Conservation (phyloP, 1,284 basidiomycete species). For the Rhodotorula sp. region DNA sequence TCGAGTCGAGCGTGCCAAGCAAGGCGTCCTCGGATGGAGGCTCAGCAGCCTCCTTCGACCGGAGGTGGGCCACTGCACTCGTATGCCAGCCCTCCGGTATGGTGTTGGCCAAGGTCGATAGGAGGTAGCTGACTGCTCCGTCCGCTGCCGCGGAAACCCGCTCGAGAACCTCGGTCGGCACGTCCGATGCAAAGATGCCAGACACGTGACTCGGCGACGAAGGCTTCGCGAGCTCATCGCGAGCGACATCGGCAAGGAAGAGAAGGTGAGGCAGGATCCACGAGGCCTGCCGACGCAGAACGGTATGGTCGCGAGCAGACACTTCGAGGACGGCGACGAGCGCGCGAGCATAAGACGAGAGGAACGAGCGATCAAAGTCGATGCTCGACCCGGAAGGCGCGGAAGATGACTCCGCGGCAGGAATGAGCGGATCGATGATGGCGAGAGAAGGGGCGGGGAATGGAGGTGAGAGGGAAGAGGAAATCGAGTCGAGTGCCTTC, state of each 20-base stretch:
- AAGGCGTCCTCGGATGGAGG: constrained; percentile 14
- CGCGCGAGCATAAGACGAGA: constrained; percentile 64
- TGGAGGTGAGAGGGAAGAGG: not conserved
- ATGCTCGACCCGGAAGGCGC: constrained; percentile 41
- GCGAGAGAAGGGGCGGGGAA: constrained; percentile 39
- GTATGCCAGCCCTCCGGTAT: constrained; percentile 29
- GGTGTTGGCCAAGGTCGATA: constrained; percentile 53
- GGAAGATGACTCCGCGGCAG: not conserved
- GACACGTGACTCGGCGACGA: constrained; percentile 44
- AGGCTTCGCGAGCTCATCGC: constrained; percentile 56
- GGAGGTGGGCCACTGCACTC: constrained; percentile 23
- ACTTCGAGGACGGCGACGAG: constrained; percentile 62
- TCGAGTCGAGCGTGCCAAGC: constrained; percentile 29
- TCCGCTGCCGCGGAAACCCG: constrained; percentile 58
- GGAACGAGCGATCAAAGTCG: constrained; percentile 55
- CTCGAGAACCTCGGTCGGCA: constrained; percentile 52
- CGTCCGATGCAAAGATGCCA: constrained; percentile 56
- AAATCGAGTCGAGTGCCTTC: not conserved
- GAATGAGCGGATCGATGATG: constrained; percentile 51
- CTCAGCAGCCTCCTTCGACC: constrained; percentile 10
- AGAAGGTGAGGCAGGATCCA: constrained; percentile 51
- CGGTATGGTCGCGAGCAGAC: constrained; percentile 61
- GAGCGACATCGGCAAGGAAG: constrained; percentile 48
- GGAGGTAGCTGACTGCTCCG: constrained; percentile 65
- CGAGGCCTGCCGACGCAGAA: constrained; percentile 62